These are phyloP conservation scores for Boletus sensibilis DNA, from an alignment of 768 basidiomycete species.

Conservation along the genomic window DNA sequence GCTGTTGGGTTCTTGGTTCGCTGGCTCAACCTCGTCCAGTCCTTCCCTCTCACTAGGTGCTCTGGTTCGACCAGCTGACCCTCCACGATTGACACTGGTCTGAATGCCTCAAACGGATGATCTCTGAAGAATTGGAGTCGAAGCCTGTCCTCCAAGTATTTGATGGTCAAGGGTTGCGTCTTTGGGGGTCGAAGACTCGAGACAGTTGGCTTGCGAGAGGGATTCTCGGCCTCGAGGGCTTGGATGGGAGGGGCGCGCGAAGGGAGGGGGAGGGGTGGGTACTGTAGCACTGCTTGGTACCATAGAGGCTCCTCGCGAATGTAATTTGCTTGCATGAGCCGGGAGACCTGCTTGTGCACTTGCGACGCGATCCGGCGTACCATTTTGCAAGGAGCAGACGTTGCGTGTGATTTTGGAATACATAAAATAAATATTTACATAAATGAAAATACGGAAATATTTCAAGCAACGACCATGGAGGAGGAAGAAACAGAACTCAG, in stretches of 20 bases:
- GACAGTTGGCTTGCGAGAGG: constrained; percentile 23
- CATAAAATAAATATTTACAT: not conserved
- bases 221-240: constrained; percentile 44
- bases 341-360: constrained; percentile 84
- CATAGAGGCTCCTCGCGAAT: constrained; percentile 71
- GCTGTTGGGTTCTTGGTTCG: constrained; percentile 77
- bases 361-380: constrained; percentile 80
- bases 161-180: constrained; percentile 55
- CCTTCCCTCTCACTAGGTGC: constrained; percentile 53
- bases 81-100: constrained; percentile 77
- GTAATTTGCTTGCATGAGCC: constrained; percentile 67
- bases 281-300: constrained; percentile 80
- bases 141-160: constrained; percentile 82
- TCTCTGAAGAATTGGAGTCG: constrained; percentile 91
- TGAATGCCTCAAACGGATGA: constrained; percentile 94
- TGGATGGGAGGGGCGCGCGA: constrained; percentile 60
- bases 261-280: constrained; percentile 87
- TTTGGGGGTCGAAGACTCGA: constrained; percentile 36
- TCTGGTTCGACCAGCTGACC: constrained; percentile 52
- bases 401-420: not conserved
- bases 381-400: constrained; percentile 40
- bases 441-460: not conserved
- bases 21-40: constrained; percentile 82
- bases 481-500: constrained; percentile 76
- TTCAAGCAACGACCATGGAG: constrained; percentile 29